Base-by-base conservation (phyloP, 2,329 filamentous ascomycete species). In the Aspergillus pseudonomiae region DNA sequence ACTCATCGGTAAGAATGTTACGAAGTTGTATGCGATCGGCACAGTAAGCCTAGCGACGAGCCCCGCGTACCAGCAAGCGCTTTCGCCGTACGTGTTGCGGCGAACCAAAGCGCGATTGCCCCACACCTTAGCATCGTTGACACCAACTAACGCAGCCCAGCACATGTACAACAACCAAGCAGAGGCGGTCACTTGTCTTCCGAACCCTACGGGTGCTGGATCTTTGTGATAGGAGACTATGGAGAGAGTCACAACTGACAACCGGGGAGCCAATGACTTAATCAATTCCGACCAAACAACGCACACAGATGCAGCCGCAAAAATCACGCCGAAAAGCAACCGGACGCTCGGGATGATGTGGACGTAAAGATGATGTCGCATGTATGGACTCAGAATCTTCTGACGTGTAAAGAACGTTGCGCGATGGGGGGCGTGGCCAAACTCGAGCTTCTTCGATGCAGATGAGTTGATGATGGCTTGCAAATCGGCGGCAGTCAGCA, bases 101-200 rank as follows among this genome's bases (percentile, higher is more conserved):
- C 88, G 88, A 54, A 98, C 94, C 6, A 99, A 84, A 0, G 95
- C 94, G 39, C 95, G 89, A 56, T 96, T 95, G 62, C 95, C 91
- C 95, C 95, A 99, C n/a, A 97, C 93, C 73, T 95, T 96, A 71
- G 97, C 92, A 74, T 97, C 93, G 16, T 90, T 93, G 73, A 99
- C 89, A 9, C 93, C 94, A 62, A 88, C 91, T 57, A 98, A 86
- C 6, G 95, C 93, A 54, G 93, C 93, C 16, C 91, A 85, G 76
- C 92, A 96, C 95, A 99, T 99, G 82, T 99, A 99, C 62, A 94
- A 84, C 65, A 99, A 89, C 95, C 95, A 99, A 16, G 88, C 82
- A 2, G 93, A 89, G 0, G 94, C 91, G 56, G 94, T 90, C 52
- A 93, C 77, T 76, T 99, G 95, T 5, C 93, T 93, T 2, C 89